Conservation (phyloP, 495 filamentous ascomycete species). For the Lasiosphaeria hispida region DNA sequence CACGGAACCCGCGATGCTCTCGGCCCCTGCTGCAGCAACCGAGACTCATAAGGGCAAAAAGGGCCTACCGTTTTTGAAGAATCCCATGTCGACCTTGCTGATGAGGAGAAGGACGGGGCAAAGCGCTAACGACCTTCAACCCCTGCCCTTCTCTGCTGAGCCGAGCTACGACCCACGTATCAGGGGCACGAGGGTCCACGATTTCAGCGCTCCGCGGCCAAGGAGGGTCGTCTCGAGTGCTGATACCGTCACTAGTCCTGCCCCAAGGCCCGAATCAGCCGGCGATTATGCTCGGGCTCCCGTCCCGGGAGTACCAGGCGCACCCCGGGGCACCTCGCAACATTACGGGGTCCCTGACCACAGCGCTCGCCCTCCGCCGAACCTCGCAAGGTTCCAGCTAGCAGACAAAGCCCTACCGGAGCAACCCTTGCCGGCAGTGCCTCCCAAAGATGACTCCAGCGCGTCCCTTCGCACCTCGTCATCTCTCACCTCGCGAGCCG, state of each 20-base stretch:
- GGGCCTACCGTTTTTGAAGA: conserved; percentile 51
- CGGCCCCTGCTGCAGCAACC: conserved; percentile 57
- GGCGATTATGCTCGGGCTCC: background rate
- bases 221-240: conserved; percentile 46
- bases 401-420: conserved; percentile 14
- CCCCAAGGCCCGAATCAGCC: background rate
- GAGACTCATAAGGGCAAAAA: conserved; percentile 53
- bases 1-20: conserved; percentile 49
- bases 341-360: background rate
- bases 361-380: background rate
- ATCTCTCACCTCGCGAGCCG: conserved; percentile 30
- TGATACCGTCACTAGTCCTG: conserved; percentile 7
- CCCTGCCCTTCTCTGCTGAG: conserved; percentile 47
- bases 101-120: conserved; percentile 43
- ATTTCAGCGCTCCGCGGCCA: conserved; percentile 83
- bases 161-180: conserved; percentile 76
- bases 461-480: conserved; percentile 28
- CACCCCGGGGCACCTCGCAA: background rate
- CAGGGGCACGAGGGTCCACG: conserved; percentile 78
- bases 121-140: conserved; percentile 44
- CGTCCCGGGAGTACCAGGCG: background rate
- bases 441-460: conserved; percentile 35
- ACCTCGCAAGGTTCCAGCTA: too few relatives aligned
- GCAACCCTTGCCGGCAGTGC: conserved; percentile 31
- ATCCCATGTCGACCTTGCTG: conserved; percentile 46